These are phyloP conservation scores for Podaxis carcinomalis DNA, from an alignment of 768 basidiomycete genomes.

Conservation along the genomic window DNA sequence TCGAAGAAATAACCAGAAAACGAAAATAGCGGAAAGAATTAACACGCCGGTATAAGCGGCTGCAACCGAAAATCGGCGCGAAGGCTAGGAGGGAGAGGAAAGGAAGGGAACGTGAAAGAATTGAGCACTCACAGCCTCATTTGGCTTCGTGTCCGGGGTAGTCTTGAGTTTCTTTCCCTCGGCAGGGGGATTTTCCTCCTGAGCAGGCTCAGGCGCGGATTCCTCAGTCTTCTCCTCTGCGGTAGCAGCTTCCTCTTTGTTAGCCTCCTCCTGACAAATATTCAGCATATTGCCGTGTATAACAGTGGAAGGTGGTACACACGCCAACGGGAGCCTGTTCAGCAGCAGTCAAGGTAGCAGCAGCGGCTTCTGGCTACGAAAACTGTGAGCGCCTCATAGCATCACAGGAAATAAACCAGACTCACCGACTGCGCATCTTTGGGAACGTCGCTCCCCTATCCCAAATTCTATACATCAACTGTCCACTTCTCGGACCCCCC, in stretches of 20 bases:
- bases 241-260: not conserved
- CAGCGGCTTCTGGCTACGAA: not conserved
- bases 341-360: not conserved
- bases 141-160: not conserved
- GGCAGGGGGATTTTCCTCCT: not conserved
- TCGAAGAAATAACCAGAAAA: too few relatives aligned
- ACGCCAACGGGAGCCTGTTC: slow-evolving; percentile 4
- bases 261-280: not conserved
- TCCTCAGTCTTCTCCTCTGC: not conserved
- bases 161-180: not conserved
- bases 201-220: not conserved
- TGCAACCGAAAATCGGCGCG: too few relatives aligned
- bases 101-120: not conserved
- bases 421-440: slow-evolving; percentile 24
- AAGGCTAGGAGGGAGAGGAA: too few relatives aligned
- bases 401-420: not conserved
- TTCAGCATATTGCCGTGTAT: not conserved
- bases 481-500: not conserved
- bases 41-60: too few relatives aligned
- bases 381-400: not conserved
- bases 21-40: too few relatives aligned
- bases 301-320: not conserved
- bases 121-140: not conserved
- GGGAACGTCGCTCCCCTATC: slow-evolving; percentile 24
- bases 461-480: not conserved